A percentile compares a stretch with the other conserved stretches of the same genome.
These are phyloP conservation scores for Mariannaea sp. DNA, from an alignment of 2,329 filamentous ascomycete genomes.

Conservation along the genomic window DNA sequence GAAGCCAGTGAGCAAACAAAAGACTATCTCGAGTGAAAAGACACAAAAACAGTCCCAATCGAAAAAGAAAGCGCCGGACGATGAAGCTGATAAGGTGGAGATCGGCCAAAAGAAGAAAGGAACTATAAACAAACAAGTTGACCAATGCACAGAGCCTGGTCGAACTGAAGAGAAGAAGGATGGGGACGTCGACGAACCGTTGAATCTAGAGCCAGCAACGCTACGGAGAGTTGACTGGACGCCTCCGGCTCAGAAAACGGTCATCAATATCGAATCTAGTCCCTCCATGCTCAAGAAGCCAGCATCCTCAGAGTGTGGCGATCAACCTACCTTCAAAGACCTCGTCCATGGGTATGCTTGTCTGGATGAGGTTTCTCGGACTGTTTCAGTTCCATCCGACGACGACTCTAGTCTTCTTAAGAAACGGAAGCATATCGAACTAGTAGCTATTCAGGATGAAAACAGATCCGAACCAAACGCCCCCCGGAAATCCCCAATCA, in stretches of 20 bases:
- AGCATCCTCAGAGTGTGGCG: conserved; percentile 11
- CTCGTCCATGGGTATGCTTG: conserved; percentile 52
- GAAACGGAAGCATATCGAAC: conserved; percentile 62
- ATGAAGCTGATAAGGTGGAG: background rate
- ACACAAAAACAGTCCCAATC: conserved; percentile 46
- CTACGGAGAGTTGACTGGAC: conserved; percentile 70
- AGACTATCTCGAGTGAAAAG: conserved; percentile 35
- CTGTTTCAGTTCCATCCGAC: conserved; percentile 23
- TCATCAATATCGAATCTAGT: conserved; percentile 38
- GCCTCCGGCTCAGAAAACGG: conserved; percentile 55
- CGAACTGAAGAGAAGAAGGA: conserved; percentile 20
- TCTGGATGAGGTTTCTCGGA: conserved; percentile 30
- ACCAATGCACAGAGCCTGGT: conserved; percentile 19
- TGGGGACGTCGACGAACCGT: conserved; percentile 40
- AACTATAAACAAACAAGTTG: conserved; percentile 44
- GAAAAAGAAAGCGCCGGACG: conserved; percentile 5
- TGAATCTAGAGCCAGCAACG: conserved; percentile 55
- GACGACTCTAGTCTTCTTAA: conserved; percentile 46
- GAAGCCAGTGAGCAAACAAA: conserved; percentile 4
- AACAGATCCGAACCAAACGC: conserved; percentile 30
- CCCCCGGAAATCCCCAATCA: conserved; percentile 43
- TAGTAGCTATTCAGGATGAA: conserved; percentile 46
- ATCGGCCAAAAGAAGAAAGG: conserved; percentile 37
- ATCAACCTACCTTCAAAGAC: conserved; percentile 45
- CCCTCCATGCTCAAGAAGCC: conserved; percentile 35